Conservation (phyloP, 2,329 filamentous ascomycete genomes). For the Fusarium odoratissimum region DNA sequence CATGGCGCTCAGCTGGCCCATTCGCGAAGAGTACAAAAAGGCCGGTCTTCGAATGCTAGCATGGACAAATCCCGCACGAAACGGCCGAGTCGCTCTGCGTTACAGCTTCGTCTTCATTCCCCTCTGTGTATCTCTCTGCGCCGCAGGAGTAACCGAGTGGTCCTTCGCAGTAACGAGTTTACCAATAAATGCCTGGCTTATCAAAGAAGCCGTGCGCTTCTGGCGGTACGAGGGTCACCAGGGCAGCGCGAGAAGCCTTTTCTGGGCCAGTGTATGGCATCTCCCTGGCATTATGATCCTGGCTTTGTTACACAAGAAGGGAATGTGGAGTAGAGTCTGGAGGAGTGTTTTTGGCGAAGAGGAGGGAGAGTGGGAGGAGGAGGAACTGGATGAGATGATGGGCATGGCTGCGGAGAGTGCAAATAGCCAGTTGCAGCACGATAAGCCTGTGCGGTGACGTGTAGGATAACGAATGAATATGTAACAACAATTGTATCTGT, state of each 20-base stretch:
- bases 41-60: slow-evolving; percentile 79
- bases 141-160: slow-evolving; percentile 84
- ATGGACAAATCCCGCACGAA: slow-evolving; percentile 88
- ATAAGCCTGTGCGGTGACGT: slow-evolving; percentile 32
- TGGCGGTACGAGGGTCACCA: slow-evolving; percentile 82
- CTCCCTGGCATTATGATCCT: slow-evolving; percentile 89
- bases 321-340: slow-evolving; percentile 88
- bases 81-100: slow-evolving; percentile 86
- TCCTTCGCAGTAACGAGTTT: slow-evolving; percentile 84
- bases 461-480: slow-evolving; percentile 29
- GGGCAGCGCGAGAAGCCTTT: slow-evolving; percentile 84
- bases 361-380: slow-evolving; percentile 68
- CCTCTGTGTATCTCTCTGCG: slow-evolving; percentile 83
- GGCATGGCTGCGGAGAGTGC: slow-evolving; percentile 49
- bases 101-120: slow-evolving; percentile 90
- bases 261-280: slow-evolving; percentile 99
- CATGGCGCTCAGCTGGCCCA: slow-evolving; percentile 90
- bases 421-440: slow-evolving; percentile 23
- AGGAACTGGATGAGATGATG: slow-evolving; percentile 60
- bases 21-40: slow-evolving; percentile 87
- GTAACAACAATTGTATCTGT: slow-evolving; percentile 45
- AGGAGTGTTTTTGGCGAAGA: slow-evolving; percentile 72
- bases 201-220: slow-evolving; percentile 82
- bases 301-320: slow-evolving; percentile 93
- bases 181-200: slow-evolving; percentile 87